These are phyloP conservation scores for Phytophthora pinifolia DNA, from an alignment of 352 stramenopile species.

Conservation along the genomic window DNA sequence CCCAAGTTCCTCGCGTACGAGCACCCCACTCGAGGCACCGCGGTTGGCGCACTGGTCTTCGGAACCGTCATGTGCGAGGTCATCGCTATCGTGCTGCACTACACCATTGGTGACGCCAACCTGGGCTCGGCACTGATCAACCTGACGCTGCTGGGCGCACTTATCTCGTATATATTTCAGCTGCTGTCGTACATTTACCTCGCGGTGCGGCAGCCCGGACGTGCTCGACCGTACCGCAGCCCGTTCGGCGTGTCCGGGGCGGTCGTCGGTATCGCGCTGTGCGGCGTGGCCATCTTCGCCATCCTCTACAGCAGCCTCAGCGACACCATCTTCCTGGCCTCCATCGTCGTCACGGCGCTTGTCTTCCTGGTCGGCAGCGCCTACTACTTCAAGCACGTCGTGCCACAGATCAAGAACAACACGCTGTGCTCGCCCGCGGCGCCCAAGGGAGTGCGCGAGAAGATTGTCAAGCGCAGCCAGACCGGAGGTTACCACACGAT, in stretches of 20 bases:
- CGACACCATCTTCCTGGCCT: constrained; percentile 58
- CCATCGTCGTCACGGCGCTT: constrained; percentile 46
- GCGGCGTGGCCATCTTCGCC: constrained; percentile 39
- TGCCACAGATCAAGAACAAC: constrained; percentile 27
- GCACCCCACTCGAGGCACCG: constrained; percentile 30
- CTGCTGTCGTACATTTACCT: constrained; percentile 60
- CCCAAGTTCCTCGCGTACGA: constrained; percentile 54
- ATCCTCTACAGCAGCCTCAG: constrained; percentile 62
- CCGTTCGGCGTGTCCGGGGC: constrained; percentile 57
- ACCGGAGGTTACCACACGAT: constrained; percentile 14
- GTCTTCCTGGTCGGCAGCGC: constrained; percentile 49
- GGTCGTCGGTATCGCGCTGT: constrained; percentile 48
- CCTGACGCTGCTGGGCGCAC: constrained; percentile 37
- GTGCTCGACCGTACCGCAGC: constrained; percentile 55
- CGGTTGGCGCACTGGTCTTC: constrained; percentile 45
- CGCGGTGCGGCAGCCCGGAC: constrained; percentile 40
- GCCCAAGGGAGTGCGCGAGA: constrained; percentile 33
- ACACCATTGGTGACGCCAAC: constrained; percentile 53
- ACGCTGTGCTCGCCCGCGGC: constrained; percentile 17
- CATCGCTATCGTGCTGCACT: constrained; percentile 59
- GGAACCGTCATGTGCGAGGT: constrained; percentile 40
- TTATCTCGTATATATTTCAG: constrained; percentile 74
- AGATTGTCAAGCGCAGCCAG: constrained; percentile 25
- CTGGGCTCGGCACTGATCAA: constrained; percentile 54
- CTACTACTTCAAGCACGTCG: constrained; percentile 45